These are phyloP conservation scores for Carex littledalei DNA, from an alignment of 176 grass and related monocot species.

Conservation along the genomic window DNA sequence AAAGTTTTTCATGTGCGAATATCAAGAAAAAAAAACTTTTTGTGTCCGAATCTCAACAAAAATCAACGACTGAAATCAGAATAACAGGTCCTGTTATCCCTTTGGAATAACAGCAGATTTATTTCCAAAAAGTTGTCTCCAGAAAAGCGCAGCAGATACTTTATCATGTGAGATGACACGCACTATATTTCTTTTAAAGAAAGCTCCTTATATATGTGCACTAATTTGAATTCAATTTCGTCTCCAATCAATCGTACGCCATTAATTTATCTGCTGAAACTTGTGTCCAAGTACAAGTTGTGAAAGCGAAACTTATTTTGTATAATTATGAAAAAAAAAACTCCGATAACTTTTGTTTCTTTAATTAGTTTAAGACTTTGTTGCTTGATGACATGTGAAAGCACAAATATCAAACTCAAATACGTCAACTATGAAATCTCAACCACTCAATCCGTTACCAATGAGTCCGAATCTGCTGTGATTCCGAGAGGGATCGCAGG, in stretches of 20 bases:
- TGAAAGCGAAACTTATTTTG: slow-evolving; percentile 1
- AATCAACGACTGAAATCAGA: too few species aligned
- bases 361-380: neutral
- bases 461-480: too few species aligned
- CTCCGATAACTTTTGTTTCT: neutral
- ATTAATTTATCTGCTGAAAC: neutral
- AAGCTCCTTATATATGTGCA: neutral
- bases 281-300: neutral
- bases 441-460: too few species aligned
- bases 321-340: neutral
- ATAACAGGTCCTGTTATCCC: too few species aligned
- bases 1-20: too few species aligned
- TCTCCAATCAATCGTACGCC: neutral
- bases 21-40: too few species aligned
- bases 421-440: neutral
- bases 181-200: neutral
- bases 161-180: neutral
- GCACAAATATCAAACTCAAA: neutral
- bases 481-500: too few species aligned
- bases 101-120: too few species aligned
- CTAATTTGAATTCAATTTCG: slow-evolving; percentile 1
- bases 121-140: neutral
- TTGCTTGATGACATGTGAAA: neutral
- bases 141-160: neutral
- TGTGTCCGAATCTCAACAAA: too few species aligned